Base-by-base conservation (phyloP, 2,329 filamentous ascomycete genomes). In the Monilinia vaccinii-corymbosi region DNA sequence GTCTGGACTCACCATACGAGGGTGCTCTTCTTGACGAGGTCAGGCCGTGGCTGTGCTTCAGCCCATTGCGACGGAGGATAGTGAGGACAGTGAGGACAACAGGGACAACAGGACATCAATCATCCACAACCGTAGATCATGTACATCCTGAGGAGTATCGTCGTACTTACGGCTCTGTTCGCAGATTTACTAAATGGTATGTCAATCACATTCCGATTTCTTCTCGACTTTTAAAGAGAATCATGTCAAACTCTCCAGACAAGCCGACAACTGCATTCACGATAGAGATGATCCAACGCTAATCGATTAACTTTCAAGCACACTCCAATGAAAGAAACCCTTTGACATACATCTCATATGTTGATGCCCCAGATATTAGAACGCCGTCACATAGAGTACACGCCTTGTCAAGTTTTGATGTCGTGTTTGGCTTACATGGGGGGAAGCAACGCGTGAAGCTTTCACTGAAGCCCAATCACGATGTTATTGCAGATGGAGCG, bases 401-500 rank as follows among this genome's bases (percentile, higher is more conserved):
- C 71, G 86, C 91, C 52, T 78, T 88, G 60, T 93, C 91, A 16
- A 78, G 84, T 25, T 99, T 99, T 73, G 89, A 96, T 69, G 77
- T 99, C 63, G 86, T 83, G 34, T 97, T 99, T 72, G 79, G 83
- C 60, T 76, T 96, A 40, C 84, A 88, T 69, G 77, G 82, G 62
- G 79, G 81, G 57, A 76, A 81, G 62, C 81, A 91, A 64, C 82
- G 84, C 66, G 79, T 97, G 69, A 89, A 91, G 65, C 81, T 99
- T 56, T 81, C 83, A 59, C 81, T 99, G 52, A 86, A 94, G 71
- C 94, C 94, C 4, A 97, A 97, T 72, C 84, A 96, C 76, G 90
- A 97, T 74, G 85, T 97, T 61, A 79, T 99, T 49, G 82, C 87
- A 58, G 81, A 91, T 18, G 85, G 87, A 67, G 88, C 92, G 10